A percentile compares a stretch with the other conserved stretches of the same genome.
These are phyloP conservation scores for Epichloe scottii DNA, from an alignment of 2,329 filamentous ascomycete genomes.

Conservation along the genomic window DNA sequence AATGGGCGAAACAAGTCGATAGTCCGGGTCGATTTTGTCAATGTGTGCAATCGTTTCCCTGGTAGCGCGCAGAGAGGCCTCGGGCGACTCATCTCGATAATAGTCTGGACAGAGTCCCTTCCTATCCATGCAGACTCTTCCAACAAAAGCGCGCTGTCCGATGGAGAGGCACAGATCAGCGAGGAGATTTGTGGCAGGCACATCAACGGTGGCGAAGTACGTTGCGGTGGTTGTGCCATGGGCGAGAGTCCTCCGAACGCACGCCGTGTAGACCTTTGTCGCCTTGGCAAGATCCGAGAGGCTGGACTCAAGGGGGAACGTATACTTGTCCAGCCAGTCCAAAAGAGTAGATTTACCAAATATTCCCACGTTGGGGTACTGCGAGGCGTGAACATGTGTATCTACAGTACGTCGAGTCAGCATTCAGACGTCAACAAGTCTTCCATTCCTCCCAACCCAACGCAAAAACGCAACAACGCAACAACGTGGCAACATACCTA, in stretches of 20 bases:
- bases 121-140: constrained; percentile 90
- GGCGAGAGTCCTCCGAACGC: constrained; percentile 67
- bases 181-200: constrained; percentile 80
- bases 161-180: constrained; percentile 66
- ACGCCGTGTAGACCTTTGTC: constrained; percentile 59
- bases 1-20: constrained; percentile 60
- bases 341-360: constrained; percentile 89
- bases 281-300: constrained; percentile 53
- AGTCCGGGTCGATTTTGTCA: constrained; percentile 48
- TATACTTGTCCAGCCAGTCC: constrained; percentile 89
- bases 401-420: constrained; percentile 37
- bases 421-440: neutral
- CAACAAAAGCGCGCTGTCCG: constrained; percentile 84
- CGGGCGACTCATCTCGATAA: constrained; percentile 63
- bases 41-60: constrained; percentile 53
- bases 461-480: neutral
- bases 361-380: constrained; percentile 88
- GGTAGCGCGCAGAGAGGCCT: constrained; percentile 43
- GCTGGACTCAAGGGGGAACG: constrained; percentile 81
- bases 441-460: neutral
- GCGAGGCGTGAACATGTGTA: constrained; percentile 88
- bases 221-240: constrained; percentile 87
- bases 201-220: constrained; percentile 89
- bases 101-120: constrained; percentile 52
- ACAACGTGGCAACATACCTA: constrained; percentile 37